phyloP scores from a whole-genome alignment of 2,329 filamentous ascomycete species.

The Madurella mycetomatis region DNA sequence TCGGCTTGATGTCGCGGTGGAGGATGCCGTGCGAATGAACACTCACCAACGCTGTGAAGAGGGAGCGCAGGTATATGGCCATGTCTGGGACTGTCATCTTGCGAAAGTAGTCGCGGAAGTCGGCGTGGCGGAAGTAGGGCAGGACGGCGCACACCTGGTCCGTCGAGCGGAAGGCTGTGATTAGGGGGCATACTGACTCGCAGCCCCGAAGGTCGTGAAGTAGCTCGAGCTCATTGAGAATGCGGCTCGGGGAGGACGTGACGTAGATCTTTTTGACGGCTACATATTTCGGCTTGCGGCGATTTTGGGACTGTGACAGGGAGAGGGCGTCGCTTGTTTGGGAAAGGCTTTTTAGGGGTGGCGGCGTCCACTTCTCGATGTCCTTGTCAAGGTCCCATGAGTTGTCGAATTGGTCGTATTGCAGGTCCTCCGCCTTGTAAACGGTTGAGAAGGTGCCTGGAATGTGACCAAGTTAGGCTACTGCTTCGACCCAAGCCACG shows the following conservation, averaged over 20 bases:
- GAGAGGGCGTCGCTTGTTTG: constrained; percentile 21
- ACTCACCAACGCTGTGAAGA: constrained; percentile 78
- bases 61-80: constrained; percentile 79
- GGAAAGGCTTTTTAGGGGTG: constrained; percentile 53
- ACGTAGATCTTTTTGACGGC: constrained; percentile 99
- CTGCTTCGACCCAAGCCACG: constrained; percentile 3
- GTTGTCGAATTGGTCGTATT: constrained; percentile 79
- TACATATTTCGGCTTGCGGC: constrained; percentile 68
- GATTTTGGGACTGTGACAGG: constrained; percentile 31
- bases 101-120: constrained; percentile 93
- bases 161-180: constrained; percentile 91
- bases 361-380: constrained; percentile 63
- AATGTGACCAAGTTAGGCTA: not conserved
- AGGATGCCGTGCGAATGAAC: constrained; percentile 83
- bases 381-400: constrained; percentile 76
- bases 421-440: constrained; percentile 93
- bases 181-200: constrained; percentile 83
- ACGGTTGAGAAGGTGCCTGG: constrained; percentile 96
- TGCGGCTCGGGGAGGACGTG: constrained; percentile 87
- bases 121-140: constrained; percentile 91
- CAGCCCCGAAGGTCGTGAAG: constrained; percentile 82
- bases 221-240: constrained; percentile 93
- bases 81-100: constrained; percentile 84
- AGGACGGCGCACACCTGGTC: constrained; percentile 94
- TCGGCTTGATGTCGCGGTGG: constrained; percentile 95